Evolutionary conservation across 2,329 filamentous ascomycete species (phyloP).

Genomic region (Akanthomyces muscarius): DNA sequence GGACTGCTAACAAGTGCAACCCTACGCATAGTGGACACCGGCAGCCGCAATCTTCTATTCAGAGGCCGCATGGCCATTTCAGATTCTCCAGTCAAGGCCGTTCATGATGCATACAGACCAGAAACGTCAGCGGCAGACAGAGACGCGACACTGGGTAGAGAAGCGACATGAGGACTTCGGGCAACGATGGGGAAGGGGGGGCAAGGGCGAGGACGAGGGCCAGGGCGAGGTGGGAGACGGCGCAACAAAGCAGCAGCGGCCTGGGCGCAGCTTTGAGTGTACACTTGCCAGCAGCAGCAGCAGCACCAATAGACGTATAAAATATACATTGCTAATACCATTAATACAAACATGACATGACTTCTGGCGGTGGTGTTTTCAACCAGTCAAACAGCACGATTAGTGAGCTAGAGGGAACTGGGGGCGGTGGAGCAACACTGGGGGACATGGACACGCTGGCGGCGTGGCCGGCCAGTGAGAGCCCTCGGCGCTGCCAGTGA

Average conservation of each 20-base stretch:
- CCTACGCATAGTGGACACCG: slow-evolving; percentile 4
- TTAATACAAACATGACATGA: not conserved
- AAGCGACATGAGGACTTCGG: not conserved
- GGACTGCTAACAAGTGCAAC: not conserved
- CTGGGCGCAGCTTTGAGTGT: not conserved
- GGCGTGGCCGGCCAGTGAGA: not conserved
- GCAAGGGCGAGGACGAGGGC: not conserved
- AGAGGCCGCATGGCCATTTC: slow-evolving; percentile 8
- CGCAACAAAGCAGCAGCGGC: not conserved
- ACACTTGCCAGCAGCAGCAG: not conserved
- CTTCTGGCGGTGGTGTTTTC: too few relatives aligned
- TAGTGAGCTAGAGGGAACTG: not conserved
- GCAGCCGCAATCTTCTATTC: slow-evolving; percentile 9
- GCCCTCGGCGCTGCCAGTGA: not conserved
- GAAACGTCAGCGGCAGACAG: not conserved
- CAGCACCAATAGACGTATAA: not conserved
- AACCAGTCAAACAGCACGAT: not conserved
- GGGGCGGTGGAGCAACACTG: not conserved
- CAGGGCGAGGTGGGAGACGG: not conserved
- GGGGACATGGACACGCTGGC: not conserved
- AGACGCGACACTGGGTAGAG: not conserved
- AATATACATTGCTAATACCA: not conserved
- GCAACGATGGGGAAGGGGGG: not conserved
- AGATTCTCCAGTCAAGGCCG: not conserved
- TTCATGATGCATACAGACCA: not conserved